phyloP scores from a whole-genome alignment of 1,284 basidiomycete genomes.

The Omphalotus olearius region DNA sequence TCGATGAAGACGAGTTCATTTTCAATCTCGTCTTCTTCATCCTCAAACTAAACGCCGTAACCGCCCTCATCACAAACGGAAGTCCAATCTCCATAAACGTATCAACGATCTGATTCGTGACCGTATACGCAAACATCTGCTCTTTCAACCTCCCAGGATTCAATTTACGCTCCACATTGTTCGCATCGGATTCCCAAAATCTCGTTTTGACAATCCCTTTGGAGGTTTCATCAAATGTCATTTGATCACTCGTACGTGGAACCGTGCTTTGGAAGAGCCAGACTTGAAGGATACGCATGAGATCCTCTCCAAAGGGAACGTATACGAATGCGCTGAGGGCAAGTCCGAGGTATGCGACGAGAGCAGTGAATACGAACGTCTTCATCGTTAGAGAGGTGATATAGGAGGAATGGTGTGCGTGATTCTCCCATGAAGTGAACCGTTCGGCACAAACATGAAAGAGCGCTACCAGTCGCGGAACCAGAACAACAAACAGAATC shows the following conservation, averaged over 20 bases:
- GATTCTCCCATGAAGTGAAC: slow-evolving; percentile 91
- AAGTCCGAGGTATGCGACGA: slow-evolving; percentile 87
- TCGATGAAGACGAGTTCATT: slow-evolving; percentile 4
- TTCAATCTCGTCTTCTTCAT: slow-evolving; percentile 14
- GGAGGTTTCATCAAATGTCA: slow-evolving; percentile 2
- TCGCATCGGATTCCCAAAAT: slow-evolving; percentile 51
- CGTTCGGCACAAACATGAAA: slow-evolving; percentile 70
- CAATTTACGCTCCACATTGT: slow-evolving; percentile 50
- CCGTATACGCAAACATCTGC: slow-evolving; percentile 93
- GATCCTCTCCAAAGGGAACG: slow-evolving; percentile 83
- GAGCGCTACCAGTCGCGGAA: slow-evolving; percentile 79
- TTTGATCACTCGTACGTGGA: slow-evolving; percentile 15
- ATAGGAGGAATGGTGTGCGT: slow-evolving; percentile 75
- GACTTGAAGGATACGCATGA: slow-evolving; percentile 61
- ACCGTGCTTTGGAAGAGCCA: slow-evolving; percentile 34
- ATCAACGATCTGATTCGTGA: slow-evolving; percentile 87
- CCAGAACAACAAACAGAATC: slow-evolving; percentile 75
- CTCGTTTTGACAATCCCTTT: slow-evolving; percentile 19
- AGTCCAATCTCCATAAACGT: slow-evolving; percentile 83
- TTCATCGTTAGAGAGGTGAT: slow-evolving; percentile 85
- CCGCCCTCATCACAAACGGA: slow-evolving; percentile 69
- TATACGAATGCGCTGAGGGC: slow-evolving; percentile 87
- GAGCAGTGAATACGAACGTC: slow-evolving; percentile 83
- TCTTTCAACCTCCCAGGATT: slow-evolving; percentile 74
- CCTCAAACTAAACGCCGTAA: slow-evolving; percentile 11